Evolutionary conservation across 2,329 filamentous ascomycete species (phyloP), one percentile per base, ranked within the genome.

Genomic region (Fusarium sp.): DNA sequence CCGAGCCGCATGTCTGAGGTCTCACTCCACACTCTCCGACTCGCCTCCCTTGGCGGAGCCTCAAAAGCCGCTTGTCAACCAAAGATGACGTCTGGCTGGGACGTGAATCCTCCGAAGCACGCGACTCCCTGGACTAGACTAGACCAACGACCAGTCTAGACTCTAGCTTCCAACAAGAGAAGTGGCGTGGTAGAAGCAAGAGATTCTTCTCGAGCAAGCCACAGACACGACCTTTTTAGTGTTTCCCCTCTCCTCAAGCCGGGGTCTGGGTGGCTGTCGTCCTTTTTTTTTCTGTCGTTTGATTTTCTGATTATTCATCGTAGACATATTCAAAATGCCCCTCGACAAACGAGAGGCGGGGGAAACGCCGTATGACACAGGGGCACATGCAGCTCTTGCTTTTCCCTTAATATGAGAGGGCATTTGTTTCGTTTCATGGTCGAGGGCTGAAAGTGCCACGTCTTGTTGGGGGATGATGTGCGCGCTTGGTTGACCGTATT

Each of bases 291-390:
- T 34, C 31, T 34, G 31, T 9, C 13, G 31, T 4, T 16, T 39
- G 63, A 74, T 74, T 76, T 76, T 72, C 57, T 76, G 74, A 76
- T 76, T 74, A 72, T 70, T 76, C 73, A 76, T 75, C 74, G 60
- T 65, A 68, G 73, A 75, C 73, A 75, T 74, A 75, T 74, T 73
- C 73, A 72, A 72, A 65, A 75, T 66, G 72, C 58, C 15, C 47
- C 16, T 54, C 34, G 30, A 51, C 51, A 60, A 56, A 60, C 46
- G 46, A 43, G 56, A 62, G 51, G 52, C 50, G 53, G 56, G 23
- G 66, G 50, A n/a, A 11, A 62, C 34, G 27, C 60, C 56, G 58
- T 60, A 62, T 52, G 43, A 37, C 30, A 43, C 16, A 47, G 16
- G 41, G 36, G 39, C 37, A 56, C 50, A 34, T 48, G 47, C 40